Evolutionary conservation across 768 basidiomycete species (phyloP), one percentile per base, ranked within the genome.

Genomic region (Mrakia gelida): DNA sequence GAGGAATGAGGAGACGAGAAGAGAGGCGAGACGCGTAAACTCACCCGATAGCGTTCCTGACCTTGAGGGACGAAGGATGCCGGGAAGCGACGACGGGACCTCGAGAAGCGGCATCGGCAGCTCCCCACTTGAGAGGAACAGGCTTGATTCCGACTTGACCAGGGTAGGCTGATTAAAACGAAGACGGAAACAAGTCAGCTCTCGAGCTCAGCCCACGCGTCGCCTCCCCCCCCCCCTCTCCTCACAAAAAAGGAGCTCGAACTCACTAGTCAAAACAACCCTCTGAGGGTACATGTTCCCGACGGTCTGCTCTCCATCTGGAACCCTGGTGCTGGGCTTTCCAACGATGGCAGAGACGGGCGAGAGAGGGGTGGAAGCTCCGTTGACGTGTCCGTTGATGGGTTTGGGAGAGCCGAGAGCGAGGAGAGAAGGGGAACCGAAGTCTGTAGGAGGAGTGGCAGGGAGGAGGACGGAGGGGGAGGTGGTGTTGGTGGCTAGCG

Each of bases 11-110:
- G 61, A 13, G 15, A 45, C 15, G 56, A 15, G 32, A 41, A 7
- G n/a, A 26, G 61, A 28, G 28, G 30, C n/a, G 11, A 9, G 21
- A 21, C 2, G 23, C 3, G 38, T 38, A 18, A 21, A 71, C 75
- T 43, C 26, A 76, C 75, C 75, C 95, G 82, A 98, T 89, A 34
- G 95, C 92, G 84, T 98, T 98, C 67, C 96, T 91, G 74, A 90
- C 88, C 85, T 95, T 95, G 86, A 96, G 78, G 21, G 91, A 90
- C 18, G 88, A 88, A 0, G 91, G 89, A 30, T 95, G 90, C 34
- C 95, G 91, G 0, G 92, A 94, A 83, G 92, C 93, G 77, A 98
- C 89, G 79, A 98, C 87, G 3, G 95, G 94, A 0, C 96, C 96
- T 30, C 95, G 92, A 10, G 87, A 85, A 10, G 82, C 79, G 30